Evolutionary conservation across 768 basidiomycete species (phyloP).

Genomic region (Tricholomella constricta): DNA sequence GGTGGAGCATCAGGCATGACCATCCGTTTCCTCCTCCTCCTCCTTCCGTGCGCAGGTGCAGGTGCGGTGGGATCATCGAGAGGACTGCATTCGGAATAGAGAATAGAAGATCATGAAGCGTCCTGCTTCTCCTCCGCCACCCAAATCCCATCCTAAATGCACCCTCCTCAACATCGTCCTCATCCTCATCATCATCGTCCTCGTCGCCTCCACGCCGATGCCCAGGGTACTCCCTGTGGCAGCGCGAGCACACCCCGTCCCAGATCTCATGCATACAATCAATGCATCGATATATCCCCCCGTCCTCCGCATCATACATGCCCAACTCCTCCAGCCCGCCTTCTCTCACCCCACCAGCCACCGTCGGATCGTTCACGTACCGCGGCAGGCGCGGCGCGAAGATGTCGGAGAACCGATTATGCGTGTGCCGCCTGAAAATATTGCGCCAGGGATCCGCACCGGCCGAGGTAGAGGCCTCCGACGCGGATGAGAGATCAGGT

Average conservation of each 20-base stretch:
- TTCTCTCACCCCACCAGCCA: constrained; percentile 21
- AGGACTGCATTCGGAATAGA: too few relatives aligned
- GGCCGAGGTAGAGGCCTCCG: constrained; percentile 21
- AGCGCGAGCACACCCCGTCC: constrained; percentile 64
- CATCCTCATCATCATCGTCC: constrained; percentile 39
- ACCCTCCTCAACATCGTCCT: too few relatives aligned
- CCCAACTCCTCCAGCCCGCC: constrained; percentile 50
- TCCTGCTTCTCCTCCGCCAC: background rate
- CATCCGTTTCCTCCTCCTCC: too few relatives aligned
- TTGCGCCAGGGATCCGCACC: constrained; percentile 63
- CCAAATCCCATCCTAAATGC: constrained; percentile 25
- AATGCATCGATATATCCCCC: constrained; percentile 73
- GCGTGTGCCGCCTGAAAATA: constrained; percentile 47
- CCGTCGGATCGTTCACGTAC: constrained; percentile 16
- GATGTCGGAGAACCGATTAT: constrained; percentile 20
- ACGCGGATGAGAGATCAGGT: constrained; percentile 14
- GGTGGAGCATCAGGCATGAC: too few relatives aligned
- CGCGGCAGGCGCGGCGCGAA: constrained; percentile 18
- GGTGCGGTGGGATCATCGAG: too few relatives aligned
- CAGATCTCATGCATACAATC: constrained; percentile 81
- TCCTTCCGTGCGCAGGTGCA: too few relatives aligned
- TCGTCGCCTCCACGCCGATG: constrained; percentile 44
- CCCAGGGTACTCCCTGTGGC: constrained; percentile 60
- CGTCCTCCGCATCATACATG: constrained; percentile 73
- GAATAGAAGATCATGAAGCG: constrained; percentile 5